These are phyloP conservation scores for Calonectria leucothoes DNA, from an alignment of 2,329 filamentous ascomycete genomes.

Conservation along the genomic window DNA sequence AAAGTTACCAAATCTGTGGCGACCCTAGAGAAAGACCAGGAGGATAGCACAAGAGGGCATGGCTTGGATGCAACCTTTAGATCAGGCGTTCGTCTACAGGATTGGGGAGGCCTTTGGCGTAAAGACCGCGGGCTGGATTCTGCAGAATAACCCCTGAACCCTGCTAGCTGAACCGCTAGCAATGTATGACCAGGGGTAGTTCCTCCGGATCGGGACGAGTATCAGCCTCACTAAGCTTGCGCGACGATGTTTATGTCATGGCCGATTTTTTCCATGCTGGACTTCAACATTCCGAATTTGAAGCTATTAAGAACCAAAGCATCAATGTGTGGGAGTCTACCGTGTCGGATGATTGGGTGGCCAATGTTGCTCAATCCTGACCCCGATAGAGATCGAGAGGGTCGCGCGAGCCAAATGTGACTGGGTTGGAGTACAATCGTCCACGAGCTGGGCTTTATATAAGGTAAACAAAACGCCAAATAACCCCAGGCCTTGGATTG, in stretches of 20 bases:
- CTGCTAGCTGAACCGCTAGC: constrained; percentile 31
- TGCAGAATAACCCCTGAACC: constrained; percentile 39
- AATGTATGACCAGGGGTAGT: constrained; percentile 29
- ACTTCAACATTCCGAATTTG: not conserved
- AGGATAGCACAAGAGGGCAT: not conserved
- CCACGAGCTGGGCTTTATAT: no score
- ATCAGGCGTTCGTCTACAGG: constrained; percentile 25
- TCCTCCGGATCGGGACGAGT: constrained; percentile 35
- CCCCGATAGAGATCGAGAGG: not conserved
- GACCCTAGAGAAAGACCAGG: no score
- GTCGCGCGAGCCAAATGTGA: not conserved
- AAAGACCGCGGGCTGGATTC: constrained; percentile 31
- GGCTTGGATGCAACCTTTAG: constrained; percentile 1
- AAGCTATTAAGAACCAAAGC: not conserved
- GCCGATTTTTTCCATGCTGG: not conserved
- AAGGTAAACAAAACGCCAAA: not conserved
- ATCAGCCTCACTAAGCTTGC: constrained; percentile 28
- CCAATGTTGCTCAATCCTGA: not conserved
- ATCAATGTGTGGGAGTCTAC: not conserved
- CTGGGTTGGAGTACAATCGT: not conserved
- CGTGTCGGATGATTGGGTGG: not conserved
- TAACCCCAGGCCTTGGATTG: no score
- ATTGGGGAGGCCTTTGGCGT: constrained; percentile 5
- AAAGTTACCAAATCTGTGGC: not conserved
- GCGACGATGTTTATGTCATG: constrained; percentile 13